Conservation (phyloP, 768 basidiomycete genomes). For the Piloderma croceum region DNA sequence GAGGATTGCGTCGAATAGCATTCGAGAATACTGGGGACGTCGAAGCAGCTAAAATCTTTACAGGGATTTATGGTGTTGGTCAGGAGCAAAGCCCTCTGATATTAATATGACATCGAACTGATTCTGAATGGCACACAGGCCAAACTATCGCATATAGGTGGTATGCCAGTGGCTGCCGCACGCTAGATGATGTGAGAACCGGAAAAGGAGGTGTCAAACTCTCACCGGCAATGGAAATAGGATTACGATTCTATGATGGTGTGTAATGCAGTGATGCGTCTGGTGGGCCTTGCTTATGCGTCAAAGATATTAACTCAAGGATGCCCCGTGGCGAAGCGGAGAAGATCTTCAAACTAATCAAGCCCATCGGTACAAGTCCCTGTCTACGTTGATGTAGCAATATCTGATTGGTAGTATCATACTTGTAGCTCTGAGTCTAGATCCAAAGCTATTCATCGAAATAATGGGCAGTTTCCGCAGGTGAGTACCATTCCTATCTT, state of each 20-base stretch:
- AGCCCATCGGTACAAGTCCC: slow-evolving; percentile 51
- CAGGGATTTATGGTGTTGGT: slow-evolving; percentile 87
- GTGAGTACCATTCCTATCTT: slow-evolving; percentile 28
- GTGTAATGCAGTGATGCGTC: slow-evolving; percentile 13
- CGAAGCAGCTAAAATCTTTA: slow-evolving; percentile 50
- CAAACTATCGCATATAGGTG: slow-evolving; percentile 62
- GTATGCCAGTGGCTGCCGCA: slow-evolving; percentile 72
- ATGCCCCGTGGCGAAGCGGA: slow-evolving; percentile 82
- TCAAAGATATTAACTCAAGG: slow-evolving; percentile 70
- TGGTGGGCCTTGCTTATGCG: too few relatives aligned
- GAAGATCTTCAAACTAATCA: slow-evolving; percentile 66
- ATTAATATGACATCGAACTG: neutral
- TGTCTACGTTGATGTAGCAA: neutral
- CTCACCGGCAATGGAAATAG: slow-evolving; percentile 56
- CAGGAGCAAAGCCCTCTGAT: slow-evolving; percentile 19
- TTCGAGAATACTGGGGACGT: slow-evolving; percentile 67
- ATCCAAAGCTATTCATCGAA: slow-evolving; percentile 65
- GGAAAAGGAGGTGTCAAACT: slow-evolving; percentile 60
- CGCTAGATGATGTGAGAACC: slow-evolving; percentile 63
- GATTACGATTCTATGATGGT: slow-evolving; percentile 69
- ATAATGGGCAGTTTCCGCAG: slow-evolving; percentile 92
- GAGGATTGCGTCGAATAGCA: slow-evolving; percentile 59
- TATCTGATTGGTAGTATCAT: slow-evolving; percentile 4
- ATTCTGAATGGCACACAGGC: slow-evolving; percentile 35
- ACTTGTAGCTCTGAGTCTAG: slow-evolving; percentile 60